Conservation (phyloP, 2,329 filamentous ascomycete genomes). For the Cladosporium oxysporum region DNA sequence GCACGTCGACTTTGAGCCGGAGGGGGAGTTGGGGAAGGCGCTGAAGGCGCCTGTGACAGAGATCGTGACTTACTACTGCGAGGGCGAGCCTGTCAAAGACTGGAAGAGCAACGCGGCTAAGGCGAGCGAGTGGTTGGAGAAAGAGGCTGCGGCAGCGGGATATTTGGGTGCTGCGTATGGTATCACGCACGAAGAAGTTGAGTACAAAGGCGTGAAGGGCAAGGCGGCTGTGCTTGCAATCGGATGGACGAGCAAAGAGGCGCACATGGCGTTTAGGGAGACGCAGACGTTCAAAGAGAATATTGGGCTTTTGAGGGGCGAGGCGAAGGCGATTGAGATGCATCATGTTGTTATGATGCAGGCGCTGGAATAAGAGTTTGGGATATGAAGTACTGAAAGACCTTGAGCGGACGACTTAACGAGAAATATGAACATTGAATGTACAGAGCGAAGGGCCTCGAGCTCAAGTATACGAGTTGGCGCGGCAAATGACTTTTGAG, state of each 20-base stretch:
- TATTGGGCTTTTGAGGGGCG: constrained; percentile 46
- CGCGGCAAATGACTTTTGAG: not conserved
- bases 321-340: constrained; percentile 46
- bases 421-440: not conserved
- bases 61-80: constrained; percentile 48
- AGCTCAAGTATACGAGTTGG: not conserved
- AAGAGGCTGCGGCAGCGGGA: constrained; percentile 32
- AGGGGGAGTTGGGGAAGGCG: constrained; percentile 23
- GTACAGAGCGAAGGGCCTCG: not conserved
- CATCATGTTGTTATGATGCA: constrained; percentile 47
- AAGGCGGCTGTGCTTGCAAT: constrained; percentile 47
- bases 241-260: constrained; percentile 55
- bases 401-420: not conserved
- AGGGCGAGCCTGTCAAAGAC: constrained; percentile 34
- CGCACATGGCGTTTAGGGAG: constrained; percentile 50
- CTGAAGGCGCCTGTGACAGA: constrained; percentile 52
- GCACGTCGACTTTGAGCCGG: constrained; percentile 39
- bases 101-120: constrained; percentile 38
- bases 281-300: constrained; percentile 48
- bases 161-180: constrained; percentile 29
- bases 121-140: constrained; percentile 27
- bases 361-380: constrained; percentile 21
- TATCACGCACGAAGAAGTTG: constrained; percentile 32
- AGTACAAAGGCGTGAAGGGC: constrained; percentile 41
- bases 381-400: not conserved